Conservation (phyloP, 2,329 filamentous ascomycete genomes). For the Parafenestella ontariensis region DNA sequence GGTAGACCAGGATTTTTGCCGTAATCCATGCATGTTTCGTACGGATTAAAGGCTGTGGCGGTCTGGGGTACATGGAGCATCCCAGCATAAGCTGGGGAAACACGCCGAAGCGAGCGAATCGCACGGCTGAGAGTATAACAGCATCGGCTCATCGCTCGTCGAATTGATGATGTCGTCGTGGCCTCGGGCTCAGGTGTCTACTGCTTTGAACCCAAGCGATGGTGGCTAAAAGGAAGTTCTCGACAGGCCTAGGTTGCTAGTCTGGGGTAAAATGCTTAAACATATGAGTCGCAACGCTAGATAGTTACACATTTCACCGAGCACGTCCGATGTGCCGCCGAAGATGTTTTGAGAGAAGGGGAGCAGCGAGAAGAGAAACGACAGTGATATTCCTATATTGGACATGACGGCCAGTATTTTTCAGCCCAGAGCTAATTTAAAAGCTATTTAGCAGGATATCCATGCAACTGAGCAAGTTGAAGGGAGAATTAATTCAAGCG, state of each 20-base stretch:
- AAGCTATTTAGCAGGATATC: too few relatives aligned
- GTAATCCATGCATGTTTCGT: constrained; percentile 26
- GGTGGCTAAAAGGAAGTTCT: constrained; percentile 33
- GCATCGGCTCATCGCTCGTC: constrained; percentile 13
- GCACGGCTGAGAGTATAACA: constrained; percentile 3
- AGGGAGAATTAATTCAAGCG: too few relatives aligned
- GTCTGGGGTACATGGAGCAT: constrained; percentile 42
- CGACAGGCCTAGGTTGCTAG: constrained; percentile 8
- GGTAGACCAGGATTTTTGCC: constrained; percentile 34
- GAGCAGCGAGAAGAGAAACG: too few relatives aligned
- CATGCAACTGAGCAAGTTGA: too few relatives aligned
- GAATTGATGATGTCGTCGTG: constrained; percentile 10
- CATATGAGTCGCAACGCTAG: constrained; percentile 7
- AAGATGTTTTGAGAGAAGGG: not conserved
- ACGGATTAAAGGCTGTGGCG: constrained; percentile 28
- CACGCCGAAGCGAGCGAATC: constrained; percentile 31
- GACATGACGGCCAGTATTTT: too few relatives aligned
- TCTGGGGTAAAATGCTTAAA: constrained; percentile 21
- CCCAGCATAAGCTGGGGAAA: constrained; percentile 20
- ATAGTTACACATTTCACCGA: not conserved
- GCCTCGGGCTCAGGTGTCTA: constrained; percentile 14
- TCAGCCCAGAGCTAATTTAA: too few relatives aligned
- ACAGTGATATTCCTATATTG: not conserved
- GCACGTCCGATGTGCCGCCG: not conserved
- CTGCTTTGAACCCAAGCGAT: constrained; percentile 13